Percentiles rank a stretch among this genome's conserved stretches.
These are phyloP conservation scores for Pestalotiopsis sp. DNA, from an alignment of 2,329 filamentous ascomycete genomes.

Conservation along the genomic window DNA sequence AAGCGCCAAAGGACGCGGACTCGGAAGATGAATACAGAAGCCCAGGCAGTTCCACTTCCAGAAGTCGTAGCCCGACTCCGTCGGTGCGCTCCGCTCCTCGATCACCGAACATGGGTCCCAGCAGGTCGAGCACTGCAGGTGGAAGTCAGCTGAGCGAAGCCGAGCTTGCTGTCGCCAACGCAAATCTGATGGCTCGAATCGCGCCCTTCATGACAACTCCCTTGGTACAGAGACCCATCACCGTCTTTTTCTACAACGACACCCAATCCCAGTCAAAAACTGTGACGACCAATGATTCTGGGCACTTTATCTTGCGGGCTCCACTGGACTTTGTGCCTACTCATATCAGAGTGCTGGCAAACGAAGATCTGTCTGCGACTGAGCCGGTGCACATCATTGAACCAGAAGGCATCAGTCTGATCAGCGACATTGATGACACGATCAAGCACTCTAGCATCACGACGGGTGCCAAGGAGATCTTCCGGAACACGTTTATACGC, in stretches of 20 bases:
- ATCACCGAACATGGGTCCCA: slow-evolving; percentile 46
- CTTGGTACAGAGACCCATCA: slow-evolving; percentile 76
- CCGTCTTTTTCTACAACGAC: slow-evolving; percentile 94
- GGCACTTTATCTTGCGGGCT: slow-evolving; percentile 82
- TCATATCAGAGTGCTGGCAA: slow-evolving; percentile 83
- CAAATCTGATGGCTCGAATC: slow-evolving; percentile 84
- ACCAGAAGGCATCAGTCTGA: slow-evolving; percentile 81
- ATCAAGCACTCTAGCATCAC: slow-evolving; percentile 94
- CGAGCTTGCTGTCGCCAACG: slow-evolving; percentile 80
- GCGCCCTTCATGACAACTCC: slow-evolving; percentile 90
- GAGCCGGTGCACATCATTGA: slow-evolving; percentile 80
- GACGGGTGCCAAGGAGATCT: slow-evolving; percentile 87
- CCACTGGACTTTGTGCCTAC: slow-evolving; percentile 89
- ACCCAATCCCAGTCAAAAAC: slow-evolving; percentile 80
- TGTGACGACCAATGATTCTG: slow-evolving; percentile 82
- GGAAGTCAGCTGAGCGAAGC: slow-evolving; percentile 68
- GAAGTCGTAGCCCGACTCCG: slow-evolving; percentile 17
- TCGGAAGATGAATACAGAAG: slow-evolving; percentile 38
- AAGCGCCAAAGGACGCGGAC: slow-evolving; percentile 55
- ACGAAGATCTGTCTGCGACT: slow-evolving; percentile 80
- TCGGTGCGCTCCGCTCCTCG: slow-evolving; percentile 38
- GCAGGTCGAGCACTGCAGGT: slow-evolving; percentile 35
- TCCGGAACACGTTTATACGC: slow-evolving; percentile 93
- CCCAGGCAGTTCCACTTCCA: slow-evolving; percentile 5
- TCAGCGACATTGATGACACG: slow-evolving; percentile 97